phyloP scores from a whole-genome alignment of 1,139 yeast species.

The Scheffersomyces insectosa region DNA sequence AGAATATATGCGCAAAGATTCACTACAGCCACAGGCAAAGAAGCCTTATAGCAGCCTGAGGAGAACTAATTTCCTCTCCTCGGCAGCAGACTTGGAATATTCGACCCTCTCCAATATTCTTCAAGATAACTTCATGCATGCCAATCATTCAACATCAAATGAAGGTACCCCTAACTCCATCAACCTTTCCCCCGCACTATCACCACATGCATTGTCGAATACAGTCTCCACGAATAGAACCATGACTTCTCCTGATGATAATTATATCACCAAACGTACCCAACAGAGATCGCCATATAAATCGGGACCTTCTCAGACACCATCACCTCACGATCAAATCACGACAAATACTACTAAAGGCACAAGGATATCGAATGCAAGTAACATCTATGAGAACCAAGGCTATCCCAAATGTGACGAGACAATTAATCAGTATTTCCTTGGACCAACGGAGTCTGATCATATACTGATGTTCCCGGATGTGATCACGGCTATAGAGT shows the following conservation, averaged over 20 bases:
- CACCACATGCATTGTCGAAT: constrained; percentile 28
- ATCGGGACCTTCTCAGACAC: constrained; percentile 12
- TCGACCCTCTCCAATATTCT: constrained; percentile 74
- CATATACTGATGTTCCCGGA: constrained; percentile 51
- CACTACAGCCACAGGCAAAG: background rate
- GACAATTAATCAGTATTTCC: constrained; percentile 57
- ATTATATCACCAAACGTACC: background rate
- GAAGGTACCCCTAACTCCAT: constrained; percentile 46
- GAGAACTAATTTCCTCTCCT: constrained; percentile 56
- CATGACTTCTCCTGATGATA: background rate
- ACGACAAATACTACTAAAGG: constrained; percentile 10
- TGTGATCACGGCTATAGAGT: constrained; percentile 50
- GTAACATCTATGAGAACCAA: constrained; percentile 9
- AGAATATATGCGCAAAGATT: background rate
- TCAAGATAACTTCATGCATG: constrained; percentile 46
- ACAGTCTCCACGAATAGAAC: constrained; percentile 3
- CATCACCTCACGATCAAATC: constrained; percentile 14
- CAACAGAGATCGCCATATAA: constrained; percentile 12
- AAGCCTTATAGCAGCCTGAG: constrained; percentile 5
- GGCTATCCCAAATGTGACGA: constrained; percentile 39
- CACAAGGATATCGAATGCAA: background rate
- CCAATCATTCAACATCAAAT: constrained; percentile 33
- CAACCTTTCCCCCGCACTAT: constrained; percentile 37
- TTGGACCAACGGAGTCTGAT: constrained; percentile 48
- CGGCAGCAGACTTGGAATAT: constrained; percentile 81